Evolutionary conservation across 2,329 filamentous ascomycete genomes (phyloP).

Genomic region (Neocucurbitaria cava): DNA sequence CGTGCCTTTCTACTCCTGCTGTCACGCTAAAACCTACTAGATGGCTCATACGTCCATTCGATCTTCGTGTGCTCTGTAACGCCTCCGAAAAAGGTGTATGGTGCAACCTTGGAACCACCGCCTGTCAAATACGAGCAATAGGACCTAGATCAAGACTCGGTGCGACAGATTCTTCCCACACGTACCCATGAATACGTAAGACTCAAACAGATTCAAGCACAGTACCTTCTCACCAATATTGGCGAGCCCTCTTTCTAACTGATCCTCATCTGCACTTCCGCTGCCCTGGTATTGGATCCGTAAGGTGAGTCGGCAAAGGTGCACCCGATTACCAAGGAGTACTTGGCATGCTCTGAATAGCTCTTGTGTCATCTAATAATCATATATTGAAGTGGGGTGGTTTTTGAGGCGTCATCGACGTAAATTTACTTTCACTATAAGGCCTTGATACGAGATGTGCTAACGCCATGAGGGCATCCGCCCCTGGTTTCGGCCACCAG

Average conservation of each 20-base stretch:
- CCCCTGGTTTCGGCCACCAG: background rate
- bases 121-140: constrained; percentile 3
- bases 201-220: constrained; percentile 4
- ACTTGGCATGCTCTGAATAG: constrained; percentile 5
- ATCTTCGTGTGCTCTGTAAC: background rate
- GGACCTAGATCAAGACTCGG: constrained; percentile 9
- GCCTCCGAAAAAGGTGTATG: constrained; percentile 6
- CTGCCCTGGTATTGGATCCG: constrained; percentile 8
- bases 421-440: background rate
- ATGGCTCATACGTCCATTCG: background rate
- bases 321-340: constrained; percentile 6
- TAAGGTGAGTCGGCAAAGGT: constrained; percentile 7
- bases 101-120: constrained; percentile 8
- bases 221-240: constrained; percentile 5
- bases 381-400: background rate
- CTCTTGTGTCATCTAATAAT: background rate
- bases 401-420: background rate
- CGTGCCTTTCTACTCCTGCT: too few relatives aligned
- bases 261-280: constrained; percentile 1
- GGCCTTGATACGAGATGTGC: background rate
- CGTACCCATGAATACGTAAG: constrained; percentile 7
- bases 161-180: constrained; percentile 6
- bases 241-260: background rate
- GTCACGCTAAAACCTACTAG: background rate
- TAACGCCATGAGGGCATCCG: constrained; percentile 2